Evolutionary conservation across 2,329 filamentous ascomycete species (phyloP).

Genomic region (Fusarium penzigii): DNA sequence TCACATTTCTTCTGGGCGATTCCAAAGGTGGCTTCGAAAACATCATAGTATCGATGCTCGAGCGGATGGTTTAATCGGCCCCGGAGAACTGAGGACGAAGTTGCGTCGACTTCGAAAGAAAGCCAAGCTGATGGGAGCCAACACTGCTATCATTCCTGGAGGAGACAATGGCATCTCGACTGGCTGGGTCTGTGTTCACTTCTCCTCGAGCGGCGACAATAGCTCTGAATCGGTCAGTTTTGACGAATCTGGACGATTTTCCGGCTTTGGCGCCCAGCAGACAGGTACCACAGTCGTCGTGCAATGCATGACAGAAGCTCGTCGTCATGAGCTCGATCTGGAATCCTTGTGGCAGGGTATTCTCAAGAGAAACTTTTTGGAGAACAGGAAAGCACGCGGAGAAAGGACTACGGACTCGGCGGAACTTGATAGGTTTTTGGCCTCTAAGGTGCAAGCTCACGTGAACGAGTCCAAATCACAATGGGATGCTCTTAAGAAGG

Average conservation of each 20-base stretch:
- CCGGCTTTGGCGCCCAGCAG: conserved; percentile 70
- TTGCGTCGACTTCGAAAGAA: conserved; percentile 77
- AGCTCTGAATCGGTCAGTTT: conserved; percentile 45
- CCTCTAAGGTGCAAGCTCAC: conserved; percentile 36
- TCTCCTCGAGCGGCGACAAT: conserved; percentile 68
- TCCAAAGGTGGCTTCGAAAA: conserved; percentile 81
- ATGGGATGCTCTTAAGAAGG: conserved; percentile 37
- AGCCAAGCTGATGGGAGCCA: conserved; percentile 76
- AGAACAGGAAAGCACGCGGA: conserved; percentile 33
- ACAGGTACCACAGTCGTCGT: conserved; percentile 56
- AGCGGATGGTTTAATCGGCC: conserved; percentile 85
- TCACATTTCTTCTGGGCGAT: conserved; percentile 85
- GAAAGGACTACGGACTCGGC: conserved; percentile 20
- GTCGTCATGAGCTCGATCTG: conserved; percentile 53
- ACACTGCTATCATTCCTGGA: conserved; percentile 63
- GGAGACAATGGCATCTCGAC: conserved; percentile 86
- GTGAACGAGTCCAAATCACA: conserved; percentile 32
- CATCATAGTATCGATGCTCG: conserved; percentile 71
- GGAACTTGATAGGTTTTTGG: conserved; percentile 33
- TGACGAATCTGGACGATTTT: conserved; percentile 58
- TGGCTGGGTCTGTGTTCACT: conserved; percentile 94
- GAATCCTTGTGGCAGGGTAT: conserved; percentile 53
- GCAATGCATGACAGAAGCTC: conserved; percentile 58
- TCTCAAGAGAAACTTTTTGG: conserved; percentile 37
- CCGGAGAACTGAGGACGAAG: conserved; percentile 89